Evolutionary conservation across 2,329 filamentous ascomycete species (phyloP), one percentile per base, ranked within the genome.

Genomic region (Claviceps pazoutovae): DNA sequence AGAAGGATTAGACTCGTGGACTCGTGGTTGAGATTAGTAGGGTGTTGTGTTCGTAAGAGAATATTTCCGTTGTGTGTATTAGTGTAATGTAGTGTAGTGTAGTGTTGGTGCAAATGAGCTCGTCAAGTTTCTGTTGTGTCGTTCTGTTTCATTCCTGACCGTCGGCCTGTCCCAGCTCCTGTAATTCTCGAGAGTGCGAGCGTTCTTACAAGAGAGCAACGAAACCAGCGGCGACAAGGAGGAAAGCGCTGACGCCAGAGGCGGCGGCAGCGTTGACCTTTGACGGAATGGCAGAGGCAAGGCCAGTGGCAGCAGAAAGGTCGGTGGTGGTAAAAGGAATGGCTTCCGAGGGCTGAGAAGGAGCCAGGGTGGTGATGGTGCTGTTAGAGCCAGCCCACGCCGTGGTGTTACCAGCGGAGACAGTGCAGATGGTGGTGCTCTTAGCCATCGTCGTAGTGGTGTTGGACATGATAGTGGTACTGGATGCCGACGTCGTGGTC

Each of bases 181-280:
- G 3, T 5, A 17, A 17, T 21, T 8, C 4, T 43, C 11, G 8
- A 30, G 16, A 14, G 11, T 13, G 8, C 43, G 26, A 34, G n/a
- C 16, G 19, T 23, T 14, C 19, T 59, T 66, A 69, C 58, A 69
- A 56, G 48, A 69, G 65, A 48, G 64, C 66, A 38, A 68, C 56
- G 53, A 64, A 56, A 52, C 64, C 66, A 46, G 64, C 67, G 44
- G 62, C 66, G 39, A 63, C 59, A 39, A 69, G 59, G 19, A 69
- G 64, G 49, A 69, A 58, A n/a, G 62, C 60, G 58, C 66, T 69
- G 57, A 64, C 61, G 37, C 65, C 60, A 13, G 63, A 62, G 45
- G 61, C 53, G 42, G 64, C 59, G 14, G 65, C 67, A 48, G 56
- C 62, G 53, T 55, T 64, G 55, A 55, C 55, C 23, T 53, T 60